Evolutionary conservation across 208 protist genomes (phyloP).

Genomic region (Crithidia bombi): DNA sequence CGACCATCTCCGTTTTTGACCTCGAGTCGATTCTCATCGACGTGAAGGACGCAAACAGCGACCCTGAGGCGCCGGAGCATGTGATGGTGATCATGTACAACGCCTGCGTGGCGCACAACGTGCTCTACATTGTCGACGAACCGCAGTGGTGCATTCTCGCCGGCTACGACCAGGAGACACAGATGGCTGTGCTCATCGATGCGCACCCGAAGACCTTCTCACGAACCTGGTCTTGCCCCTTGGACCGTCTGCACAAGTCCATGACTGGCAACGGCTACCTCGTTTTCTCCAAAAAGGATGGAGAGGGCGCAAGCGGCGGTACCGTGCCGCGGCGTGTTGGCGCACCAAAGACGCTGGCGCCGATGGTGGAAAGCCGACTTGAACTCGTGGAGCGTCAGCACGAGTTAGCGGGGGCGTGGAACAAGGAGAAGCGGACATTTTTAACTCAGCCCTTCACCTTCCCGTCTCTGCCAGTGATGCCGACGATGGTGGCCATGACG

Average conservation of each 20-base stretch:
- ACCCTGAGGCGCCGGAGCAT: constrained; percentile 69
- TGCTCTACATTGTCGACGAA: constrained; percentile 75
- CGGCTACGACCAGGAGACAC: constrained; percentile 87
- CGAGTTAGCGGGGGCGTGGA: constrained; percentile 28
- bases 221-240: constrained; percentile 78
- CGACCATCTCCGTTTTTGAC: constrained; percentile 90
- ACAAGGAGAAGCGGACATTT: constrained; percentile 1
- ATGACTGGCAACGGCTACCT: constrained; percentile 90
- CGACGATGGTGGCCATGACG: constrained; percentile 84
- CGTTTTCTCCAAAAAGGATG: constrained; percentile 70
- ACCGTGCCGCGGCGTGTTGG: constrained; percentile 45
- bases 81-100: constrained; percentile 93
- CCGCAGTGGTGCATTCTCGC: constrained; percentile 87
- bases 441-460: constrained; percentile 59
- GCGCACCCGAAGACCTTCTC: constrained; percentile 87
- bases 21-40: constrained; percentile 84
- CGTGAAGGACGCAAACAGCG: constrained; percentile 75
- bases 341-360: constrained; percentile 51
- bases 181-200: constrained; percentile 85
- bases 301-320: no score
- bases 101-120: constrained; percentile 87
- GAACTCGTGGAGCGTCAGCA: constrained; percentile 67
- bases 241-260: constrained; percentile 88
- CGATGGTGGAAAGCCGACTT: constrained; percentile 69
- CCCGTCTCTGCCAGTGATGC: constrained; percentile 69